Evolutionary conservation across 176 grass and related monocot genomes (phyloP), one percentile per base, ranked within the genome.

Genomic region (Aegilops tauschii): DNA sequence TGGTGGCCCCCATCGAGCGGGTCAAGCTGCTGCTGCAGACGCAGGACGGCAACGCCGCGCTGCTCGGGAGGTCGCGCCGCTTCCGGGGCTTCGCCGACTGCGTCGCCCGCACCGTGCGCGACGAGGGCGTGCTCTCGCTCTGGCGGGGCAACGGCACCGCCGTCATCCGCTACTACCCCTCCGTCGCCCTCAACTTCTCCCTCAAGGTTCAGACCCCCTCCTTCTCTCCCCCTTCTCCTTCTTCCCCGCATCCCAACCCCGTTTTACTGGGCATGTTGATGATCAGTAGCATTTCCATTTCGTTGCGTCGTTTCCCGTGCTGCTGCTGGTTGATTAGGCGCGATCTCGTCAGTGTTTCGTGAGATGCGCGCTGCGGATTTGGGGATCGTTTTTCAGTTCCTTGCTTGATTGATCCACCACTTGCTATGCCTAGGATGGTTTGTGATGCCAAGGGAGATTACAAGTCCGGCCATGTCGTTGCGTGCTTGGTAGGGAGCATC

Each of bases 181-280:
- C 94, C 76, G 97, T 99, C 73, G 97, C 97, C 63, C 92, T 99
- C 94, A 99, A 99, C 90, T 99, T 99, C 97, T 99, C 97, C 29
- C 91, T 99, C 77, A 99, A 97, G 94, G 94, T 99, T 85, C 90
- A 32, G 6, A 69, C 80, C 65, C 64, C 10, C 8, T 3, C 3
- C 42, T 3, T 1, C 34, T 1, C 71, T n/a, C 39, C 13, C 35
- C 17, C 21, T 73, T n/a, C 16, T 35, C 14, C 65, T 44, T 65
- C 34, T 8, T 34, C 6, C 1, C 80, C 20, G 34, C 77, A 61
- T 34, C 13, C 2, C 54, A 8, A 0, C n/a, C 28, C 45, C 3
- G 23, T 32, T 50, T 8, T 85, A 8, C 16, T 71, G 2, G 16
- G 17, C n/a, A 3, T 71, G 3, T 54, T 21, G 39, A 32, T 81